Evolutionary conservation across 2,329 filamentous ascomycete species (phyloP), one percentile per base, ranked within the genome.

Genomic region (Truncatella angustata): DNA sequence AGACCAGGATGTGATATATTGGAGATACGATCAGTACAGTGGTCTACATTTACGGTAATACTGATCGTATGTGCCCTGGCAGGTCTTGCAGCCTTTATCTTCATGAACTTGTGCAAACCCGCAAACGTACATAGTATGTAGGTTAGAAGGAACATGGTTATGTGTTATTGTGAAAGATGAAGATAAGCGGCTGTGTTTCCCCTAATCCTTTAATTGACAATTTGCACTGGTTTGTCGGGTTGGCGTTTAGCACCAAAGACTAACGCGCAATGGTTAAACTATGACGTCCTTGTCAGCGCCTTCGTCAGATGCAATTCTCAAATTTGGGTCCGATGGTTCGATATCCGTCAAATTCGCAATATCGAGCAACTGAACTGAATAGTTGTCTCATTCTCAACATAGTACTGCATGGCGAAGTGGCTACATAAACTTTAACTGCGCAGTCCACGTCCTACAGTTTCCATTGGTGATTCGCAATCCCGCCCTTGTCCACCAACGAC

Each of bases 191-290:
- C 24, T 24, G 21, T 24, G 40, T 26, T 24, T 16, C n/a, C 40
- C 40, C 24, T 14, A 44, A 44, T 26, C 14, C 20, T n/a, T n/a
- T n/a, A n/a, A n/a, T n/a, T 28, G 40, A 44, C 40, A 7, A 44
- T 14, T 5, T 28, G 40, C 40, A n/a, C 12, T 44, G 40, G 40
- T 28, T 24, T 44, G 40, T 44, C 28, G 12, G 28, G 24, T 44
- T 44, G 24, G 40, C 23, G 40, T 16, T 44, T 44, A 44, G 40
- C 37, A 44, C 40, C 40, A n/a, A 24, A 20, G 37, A n/a, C 21
- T 44, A 28, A 23, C 14, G 40, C 6, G 21, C 40, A 14, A 28
- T 21, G 23, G 40, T 44, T 23, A 12, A 28, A 26, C 40, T 14
- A 44, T 44, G 40, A 44, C 40, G 40, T 44, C 40, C 21, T 24